Base-by-base conservation (phyloP, 306 rosid genomes). In the Gastrolobium villosum region DNA sequence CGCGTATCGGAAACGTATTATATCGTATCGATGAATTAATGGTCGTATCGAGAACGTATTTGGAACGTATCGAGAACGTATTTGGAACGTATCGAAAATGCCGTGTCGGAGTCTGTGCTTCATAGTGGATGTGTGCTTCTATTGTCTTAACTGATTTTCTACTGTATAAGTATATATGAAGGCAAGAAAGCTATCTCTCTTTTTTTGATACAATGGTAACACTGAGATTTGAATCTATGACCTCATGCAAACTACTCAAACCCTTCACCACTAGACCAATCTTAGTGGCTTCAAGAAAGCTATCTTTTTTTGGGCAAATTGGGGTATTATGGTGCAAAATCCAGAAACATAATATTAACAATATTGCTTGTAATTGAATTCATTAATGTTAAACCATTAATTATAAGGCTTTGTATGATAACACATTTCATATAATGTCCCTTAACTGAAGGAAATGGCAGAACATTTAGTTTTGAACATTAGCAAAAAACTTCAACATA, bases 381-480 rank as follows among this genome's bases (percentile, higher is more conserved):
- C 30, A 39, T 53, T 71, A 11, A 61, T 49, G 69, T 28, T 10
- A 55, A 60, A 20, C 80, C 63, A 81, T 73, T 30, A 20, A 41
- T 26, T 10, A 30, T 39, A 40, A 49, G 61, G 45, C 11, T 34
- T 50, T 49, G 77, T 37, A 60, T 76, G 72, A 61, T 52, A 48
- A 54, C 56, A 41, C 66, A 61, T 61, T 66, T 68, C 36, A 59
- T 57, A 41, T 28, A 30, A 50, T 43, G 48, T 79, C 30, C 61
- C 11, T 14, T 31, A 59, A 61, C 71, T 37, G 14, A 36, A 31
- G 14, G 10, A 30, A 48, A 52, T 41, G 61, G 49, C 43, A 31
- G 54, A 62, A 40, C 31, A 48, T 50, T 13, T 82, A 57, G 34
- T 70, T 36, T 75, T 74, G 62, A 53, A 43, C 74, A 62, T 69